Conservation (phyloP, 306 rosid genomes). For the Lithocarpus polystachyus region DNA sequence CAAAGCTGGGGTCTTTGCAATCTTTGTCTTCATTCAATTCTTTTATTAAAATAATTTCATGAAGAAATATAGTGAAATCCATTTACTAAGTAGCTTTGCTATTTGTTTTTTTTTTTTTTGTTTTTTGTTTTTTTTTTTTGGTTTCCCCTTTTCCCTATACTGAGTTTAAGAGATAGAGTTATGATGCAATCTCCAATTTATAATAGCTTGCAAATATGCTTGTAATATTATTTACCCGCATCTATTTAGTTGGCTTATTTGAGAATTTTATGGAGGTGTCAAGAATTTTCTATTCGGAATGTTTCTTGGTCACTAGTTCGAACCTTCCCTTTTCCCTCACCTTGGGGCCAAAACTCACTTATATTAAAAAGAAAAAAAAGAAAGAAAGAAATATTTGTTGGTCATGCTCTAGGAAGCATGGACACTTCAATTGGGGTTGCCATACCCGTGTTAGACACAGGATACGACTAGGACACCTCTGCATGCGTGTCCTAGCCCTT, state of each 20-base stretch:
- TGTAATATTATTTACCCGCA: background rate
- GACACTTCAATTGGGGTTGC: no score
- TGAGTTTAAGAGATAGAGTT: background rate
- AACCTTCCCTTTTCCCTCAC: no score
- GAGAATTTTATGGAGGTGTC: background rate
- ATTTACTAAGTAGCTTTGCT: background rate
- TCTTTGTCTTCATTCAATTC: background rate
- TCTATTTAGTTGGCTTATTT: background rate
- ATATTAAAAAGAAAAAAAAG: no score
- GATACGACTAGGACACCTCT: no score
- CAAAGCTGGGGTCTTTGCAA: background rate
- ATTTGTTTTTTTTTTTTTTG: background rate
- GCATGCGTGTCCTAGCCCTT: no score
- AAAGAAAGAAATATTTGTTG: no score
- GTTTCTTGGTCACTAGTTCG: no score
- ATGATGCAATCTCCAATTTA: background rate
- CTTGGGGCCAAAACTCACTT: no score
- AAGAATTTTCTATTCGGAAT: background rate
- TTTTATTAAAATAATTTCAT: background rate
- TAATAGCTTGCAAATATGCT: background rate
- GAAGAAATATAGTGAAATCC: background rate
- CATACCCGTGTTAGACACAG: no score
- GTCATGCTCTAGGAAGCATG: no score
- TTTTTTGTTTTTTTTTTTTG: background rate
- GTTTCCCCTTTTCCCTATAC: background rate